Percentiles rank a stretch among this genome's conserved stretches.
phyloP scores from a whole-genome alignment of 1,284 basidiomycete genomes.

The Boletus semigastroideus region DNA sequence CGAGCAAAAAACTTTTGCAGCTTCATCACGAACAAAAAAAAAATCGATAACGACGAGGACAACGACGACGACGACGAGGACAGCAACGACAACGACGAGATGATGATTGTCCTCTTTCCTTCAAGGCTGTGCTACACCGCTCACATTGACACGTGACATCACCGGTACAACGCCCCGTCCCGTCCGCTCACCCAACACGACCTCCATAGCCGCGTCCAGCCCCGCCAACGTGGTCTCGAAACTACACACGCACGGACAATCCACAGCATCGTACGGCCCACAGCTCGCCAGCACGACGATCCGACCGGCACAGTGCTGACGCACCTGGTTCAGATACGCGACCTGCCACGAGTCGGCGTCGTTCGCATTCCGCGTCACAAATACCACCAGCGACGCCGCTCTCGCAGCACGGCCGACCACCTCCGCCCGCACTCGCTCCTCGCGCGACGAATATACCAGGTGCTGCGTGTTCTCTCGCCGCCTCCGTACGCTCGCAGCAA shows the following conservation, averaged over 20 bases:
- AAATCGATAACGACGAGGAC: not conserved
- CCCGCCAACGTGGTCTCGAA: slow-evolving; percentile 59
- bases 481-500: slow-evolving; percentile 41
- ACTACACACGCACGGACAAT: slow-evolving; percentile 40
- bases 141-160: slow-evolving; percentile 20
- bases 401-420: slow-evolving; percentile 13
- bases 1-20: slow-evolving; percentile 47
- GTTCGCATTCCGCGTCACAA: slow-evolving; percentile 59
- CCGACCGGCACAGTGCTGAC: slow-evolving; percentile 23
- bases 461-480: slow-evolving; percentile 40
- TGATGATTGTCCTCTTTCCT: not conserved
- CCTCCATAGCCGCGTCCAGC: slow-evolving; percentile 43
- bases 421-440: slow-evolving; percentile 2
- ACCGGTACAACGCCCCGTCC: slow-evolving; percentile 44
- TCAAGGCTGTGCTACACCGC: slow-evolving; percentile 32
- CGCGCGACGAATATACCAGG: slow-evolving; percentile 43
- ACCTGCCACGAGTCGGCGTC: slow-evolving; percentile 56
- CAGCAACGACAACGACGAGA: not conserved
- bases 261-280: slow-evolving; percentile 57
- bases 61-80: too few species aligned
- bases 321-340: slow-evolving; percentile 38
- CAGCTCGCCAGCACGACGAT: slow-evolving; percentile 57
- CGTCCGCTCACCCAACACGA: slow-evolving; percentile 44
- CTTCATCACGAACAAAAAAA: slow-evolving; percentile 36
- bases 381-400: slow-evolving; percentile 39